Base-by-base conservation (phyloP, 345 rosid genomes). In the Carallia brachiata region DNA sequence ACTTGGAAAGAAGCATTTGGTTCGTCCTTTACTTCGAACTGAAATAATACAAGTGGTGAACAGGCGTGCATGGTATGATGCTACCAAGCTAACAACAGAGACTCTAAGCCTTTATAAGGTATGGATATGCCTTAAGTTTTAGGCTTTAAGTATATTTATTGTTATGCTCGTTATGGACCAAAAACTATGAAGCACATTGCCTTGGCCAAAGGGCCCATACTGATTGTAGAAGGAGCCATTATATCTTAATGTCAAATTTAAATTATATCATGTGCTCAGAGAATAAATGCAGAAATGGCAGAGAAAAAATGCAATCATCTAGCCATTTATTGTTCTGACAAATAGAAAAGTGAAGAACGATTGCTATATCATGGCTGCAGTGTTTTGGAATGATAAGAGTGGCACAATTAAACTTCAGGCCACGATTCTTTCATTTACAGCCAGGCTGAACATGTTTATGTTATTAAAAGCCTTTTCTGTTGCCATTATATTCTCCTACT, bases 21-120 rank as follows among this genome's bases (percentile, higher is more conserved):
- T 93, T 64, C 90, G 95, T 18, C 90, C 97, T 16, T 81, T 94
- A 56, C 78, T 94, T 75, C 83, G 96, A 56, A 86, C 97, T 23
- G 98, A 91, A 83, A 91, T 94, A 70, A 84, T 90, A 74, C 96
- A 94, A 75, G 92, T 94, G 71, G 98, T 94, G 73, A 90, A 91
- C 72, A 89, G 92, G 36, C 89, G 93, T 52, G 96, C 98, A 48
- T 94, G 98, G 98, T 86, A 91, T 77, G 96, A 94, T 77, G 85
- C 91, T 54, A 70, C 90, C 70, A 90, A 91, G 83, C 76, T 91
- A 71, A 89, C 97, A 32, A 59, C 95, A 56, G 97, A 94, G 65
- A 88, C 89, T 66, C 80, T 94, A 78, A 91, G 81, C 81, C 86
- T 91, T 65, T 91, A 94, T 71, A 94, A 91, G 93, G 98, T 93